Evolutionary conservation across 176 grass and related monocot species (phyloP).

Genomic region (Oryza glaberrima): DNA sequence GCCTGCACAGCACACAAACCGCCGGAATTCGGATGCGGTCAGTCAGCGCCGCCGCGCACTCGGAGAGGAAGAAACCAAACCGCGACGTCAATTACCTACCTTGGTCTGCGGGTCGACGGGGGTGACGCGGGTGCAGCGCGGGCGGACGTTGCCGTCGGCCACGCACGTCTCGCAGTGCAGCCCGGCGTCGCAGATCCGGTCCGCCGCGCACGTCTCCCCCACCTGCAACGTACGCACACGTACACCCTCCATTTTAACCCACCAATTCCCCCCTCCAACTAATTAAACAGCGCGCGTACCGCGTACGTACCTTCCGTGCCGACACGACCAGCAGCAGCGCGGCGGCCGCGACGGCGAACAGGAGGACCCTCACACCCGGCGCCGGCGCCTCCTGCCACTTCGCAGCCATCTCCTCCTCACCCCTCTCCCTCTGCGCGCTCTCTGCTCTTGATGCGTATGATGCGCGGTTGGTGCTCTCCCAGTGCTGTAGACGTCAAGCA

Average conservation of each 20-base stretch:
- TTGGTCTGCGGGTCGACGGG: constrained; percentile 81
- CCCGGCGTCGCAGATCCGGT: constrained; percentile 74
- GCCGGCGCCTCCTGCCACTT: neutral
- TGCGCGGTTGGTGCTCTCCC: neutral
- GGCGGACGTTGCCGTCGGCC: constrained; percentile 58
- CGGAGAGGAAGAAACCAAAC: neutral
- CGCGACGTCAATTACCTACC: constrained; percentile 1
- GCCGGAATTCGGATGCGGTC: neutral
- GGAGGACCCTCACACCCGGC: neutral
- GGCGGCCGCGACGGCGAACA: neutral
- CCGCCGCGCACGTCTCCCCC: constrained; percentile 57
- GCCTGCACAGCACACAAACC: constrained; percentile 18
- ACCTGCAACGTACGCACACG: constrained; percentile 26
- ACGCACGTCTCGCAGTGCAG: constrained; percentile 95
- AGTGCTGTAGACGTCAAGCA: neutral
- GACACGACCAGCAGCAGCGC: neutral
- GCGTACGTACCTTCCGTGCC: constrained; percentile 21
- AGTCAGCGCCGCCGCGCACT: neutral
- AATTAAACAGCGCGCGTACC: neutral
- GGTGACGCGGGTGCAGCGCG: constrained; percentile 73
- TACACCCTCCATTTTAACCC: neutral
- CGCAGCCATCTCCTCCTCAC: neutral
- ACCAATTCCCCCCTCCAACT: neutral
- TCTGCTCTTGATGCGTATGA: neutral
- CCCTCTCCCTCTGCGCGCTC: neutral